Evolutionary conservation across 1,139 yeast species (phyloP), one percentile per base, ranked within the genome.

Genomic region (Arxiozyma telluris): DNA sequence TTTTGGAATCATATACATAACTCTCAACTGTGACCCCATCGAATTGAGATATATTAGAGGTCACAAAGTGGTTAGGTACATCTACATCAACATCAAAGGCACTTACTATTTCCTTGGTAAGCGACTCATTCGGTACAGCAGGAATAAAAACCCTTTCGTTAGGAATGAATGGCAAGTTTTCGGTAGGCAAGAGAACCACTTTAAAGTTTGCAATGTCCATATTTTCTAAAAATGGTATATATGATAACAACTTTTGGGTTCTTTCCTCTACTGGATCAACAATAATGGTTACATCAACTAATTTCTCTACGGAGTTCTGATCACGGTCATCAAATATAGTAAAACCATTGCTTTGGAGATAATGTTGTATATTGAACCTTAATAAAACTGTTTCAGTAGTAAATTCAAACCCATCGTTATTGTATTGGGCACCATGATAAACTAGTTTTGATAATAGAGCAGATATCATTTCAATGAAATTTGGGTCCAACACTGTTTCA

Each of bases 251-350:
- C 53, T 79, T 80, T 63, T 88, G 97, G 0, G 96, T 79, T 25
- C 73, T 64, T 59, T 85, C 89, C 55, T 80, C 78, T 5, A 83
- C 67, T 1, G 98, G 98, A 66, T 93, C 91, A 45, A 87, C 61
- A 1, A 87, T 71, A 1, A 86, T 73, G 7, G 80, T 69, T 2
- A 91, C 64, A 56, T 83, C 84, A 21, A 82, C 67, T 20, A 71
- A 38, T 64, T 53, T 53, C 6, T 51, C 42, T 45, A 15, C n/a
- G 6, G 39, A 15, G 1, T 62, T 56, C 0, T 53, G 51, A 23
- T 63, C 61, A 9, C 57, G 55, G 7, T 58, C 58, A 25, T 65
- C 62, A n/a, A 67, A 61, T n/a, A 73, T 59, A 15, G 71, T 71
- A 44, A 75, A 59, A 39, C 51, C 55, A 21, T 57, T 73, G 65